phyloP scores from a whole-genome alignment of 2,329 filamentous ascomycete species.

The Ilyonectria destructans region DNA sequence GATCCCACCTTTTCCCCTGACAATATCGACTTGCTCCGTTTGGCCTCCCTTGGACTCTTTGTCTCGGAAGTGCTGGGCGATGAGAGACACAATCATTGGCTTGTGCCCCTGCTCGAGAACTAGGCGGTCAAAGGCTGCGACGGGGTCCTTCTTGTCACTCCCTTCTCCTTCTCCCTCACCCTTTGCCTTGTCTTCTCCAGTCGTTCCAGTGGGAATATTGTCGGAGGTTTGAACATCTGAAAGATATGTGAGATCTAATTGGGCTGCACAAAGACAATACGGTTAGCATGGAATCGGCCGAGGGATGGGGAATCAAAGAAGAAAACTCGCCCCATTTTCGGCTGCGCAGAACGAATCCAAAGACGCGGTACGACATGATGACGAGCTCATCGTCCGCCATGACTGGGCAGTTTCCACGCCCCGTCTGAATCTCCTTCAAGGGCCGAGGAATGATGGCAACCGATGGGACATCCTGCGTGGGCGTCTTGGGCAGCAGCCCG shows the following conservation, averaged over 20 bases:
- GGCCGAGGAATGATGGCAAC: conserved; percentile 3
- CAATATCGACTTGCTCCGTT: conserved; percentile 49
- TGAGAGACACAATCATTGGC: conserved; percentile 50
- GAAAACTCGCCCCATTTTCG: conserved; percentile 53
- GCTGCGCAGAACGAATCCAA: conserved; percentile 53
- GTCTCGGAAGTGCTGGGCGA: conserved; percentile 53
- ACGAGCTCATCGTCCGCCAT: conserved; percentile 46
- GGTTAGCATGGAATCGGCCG: not conserved
- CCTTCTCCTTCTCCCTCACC: not conserved
- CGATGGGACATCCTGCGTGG: not conserved
- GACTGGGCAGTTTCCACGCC: conserved; percentile 1
- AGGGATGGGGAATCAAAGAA: not conserved
- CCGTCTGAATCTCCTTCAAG: conserved; percentile 10
- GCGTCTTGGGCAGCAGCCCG: not conserved
- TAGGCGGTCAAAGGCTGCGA: conserved; percentile 48
- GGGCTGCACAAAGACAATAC: not conserved
- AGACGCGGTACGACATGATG: conserved; percentile 54
- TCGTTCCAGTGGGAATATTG: not conserved
- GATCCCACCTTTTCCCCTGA: conserved; percentile 53
- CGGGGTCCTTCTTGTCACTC: not conserved
- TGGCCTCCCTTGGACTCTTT: conserved; percentile 33
- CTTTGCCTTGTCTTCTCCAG: not conserved
- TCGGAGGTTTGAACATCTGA: conserved; percentile 1
- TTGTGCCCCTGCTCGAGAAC: conserved; percentile 47
- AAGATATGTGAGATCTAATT: conserved; percentile 14